Evolutionary conservation across 108 stramenopile species (phyloP).

Genomic region (Skeletonema grethae): DNA sequence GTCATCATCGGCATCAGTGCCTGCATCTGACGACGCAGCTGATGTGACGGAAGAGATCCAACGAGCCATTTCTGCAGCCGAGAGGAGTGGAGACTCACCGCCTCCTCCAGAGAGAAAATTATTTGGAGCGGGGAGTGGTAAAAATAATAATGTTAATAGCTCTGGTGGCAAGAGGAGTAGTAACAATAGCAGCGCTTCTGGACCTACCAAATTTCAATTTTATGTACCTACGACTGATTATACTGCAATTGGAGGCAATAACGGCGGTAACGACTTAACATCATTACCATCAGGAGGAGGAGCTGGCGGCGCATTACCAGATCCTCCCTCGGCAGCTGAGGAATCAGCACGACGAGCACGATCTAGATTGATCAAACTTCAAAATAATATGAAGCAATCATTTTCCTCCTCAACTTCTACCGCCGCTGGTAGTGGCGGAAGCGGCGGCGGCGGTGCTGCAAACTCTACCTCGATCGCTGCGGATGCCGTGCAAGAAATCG

Average conservation of each 20-base stretch:
- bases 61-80: background rate
- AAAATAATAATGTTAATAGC: background rate
- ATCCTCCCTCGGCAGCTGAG: constrained; percentile 11
- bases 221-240: background rate
- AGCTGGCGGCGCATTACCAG: constrained; percentile 6
- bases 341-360: constrained; percentile 26
- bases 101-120: constrained; percentile 9
- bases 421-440: background rate
- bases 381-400: background rate
- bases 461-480: background rate
- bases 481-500: background rate
- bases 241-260: background rate
- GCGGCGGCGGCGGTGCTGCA: background rate
- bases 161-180: background rate
- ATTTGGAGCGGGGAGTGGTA: background rate
- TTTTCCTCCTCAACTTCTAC: background rate
- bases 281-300: background rate
- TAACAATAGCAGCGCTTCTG: background rate
- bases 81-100: constrained; percentile 8
- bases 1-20: constrained; percentile 21
- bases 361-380: constrained; percentile 33
- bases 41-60: background rate
- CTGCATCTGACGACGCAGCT: constrained; percentile 10
- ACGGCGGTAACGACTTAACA: background rate
- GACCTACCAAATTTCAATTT: constrained; percentile 10